Conservation (phyloP, 2,329 filamentous ascomycete species). For the Raffaelea ambrosiae region DNA sequence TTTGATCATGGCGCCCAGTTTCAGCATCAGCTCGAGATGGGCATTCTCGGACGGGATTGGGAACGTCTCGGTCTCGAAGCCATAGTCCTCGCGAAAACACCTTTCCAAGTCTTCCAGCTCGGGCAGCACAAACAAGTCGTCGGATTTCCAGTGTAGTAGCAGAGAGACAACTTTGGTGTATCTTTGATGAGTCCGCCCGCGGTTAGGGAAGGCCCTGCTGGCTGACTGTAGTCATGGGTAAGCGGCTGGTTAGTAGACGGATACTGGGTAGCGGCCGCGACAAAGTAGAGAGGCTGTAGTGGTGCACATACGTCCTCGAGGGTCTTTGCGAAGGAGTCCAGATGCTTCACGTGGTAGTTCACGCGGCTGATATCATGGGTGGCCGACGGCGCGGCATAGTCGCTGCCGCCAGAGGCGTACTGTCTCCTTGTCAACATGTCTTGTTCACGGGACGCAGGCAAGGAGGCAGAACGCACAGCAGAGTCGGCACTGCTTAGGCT, state of each 20-base stretch:
- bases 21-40: slow-evolving; percentile 50
- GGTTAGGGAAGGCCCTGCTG: slow-evolving; percentile 47
- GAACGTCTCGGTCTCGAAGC: slow-evolving; percentile 49
- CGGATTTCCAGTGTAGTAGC: slow-evolving; percentile 48
- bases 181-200: slow-evolving; percentile 40
- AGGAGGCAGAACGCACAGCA: slow-evolving; percentile 30
- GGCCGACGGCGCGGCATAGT: slow-evolving; percentile 28
- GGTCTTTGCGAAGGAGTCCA: slow-evolving; percentile 44
- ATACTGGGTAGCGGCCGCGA: too few relatives aligned
- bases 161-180: slow-evolving; percentile 48
- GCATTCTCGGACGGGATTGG: slow-evolving; percentile 50
- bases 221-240: slow-evolving; percentile 45
- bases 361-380: slow-evolving; percentile 51
- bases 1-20: slow-evolving; percentile 47
- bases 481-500: slow-evolving; percentile 40
- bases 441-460: not conserved
- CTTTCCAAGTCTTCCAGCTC: slow-evolving; percentile 49
- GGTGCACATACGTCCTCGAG: slow-evolving; percentile 44
- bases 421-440: slow-evolving; percentile 14
- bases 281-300: too few relatives aligned
- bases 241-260: not conserved
- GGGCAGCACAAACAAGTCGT: slow-evolving; percentile 49
- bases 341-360: slow-evolving; percentile 48
- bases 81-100: slow-evolving; percentile 45
- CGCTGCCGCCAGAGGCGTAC: slow-evolving; percentile 35